Evolutionary conservation across 192 early-diverging fungal species (phyloP).

Genomic region (Coemansia furcata): DNA sequence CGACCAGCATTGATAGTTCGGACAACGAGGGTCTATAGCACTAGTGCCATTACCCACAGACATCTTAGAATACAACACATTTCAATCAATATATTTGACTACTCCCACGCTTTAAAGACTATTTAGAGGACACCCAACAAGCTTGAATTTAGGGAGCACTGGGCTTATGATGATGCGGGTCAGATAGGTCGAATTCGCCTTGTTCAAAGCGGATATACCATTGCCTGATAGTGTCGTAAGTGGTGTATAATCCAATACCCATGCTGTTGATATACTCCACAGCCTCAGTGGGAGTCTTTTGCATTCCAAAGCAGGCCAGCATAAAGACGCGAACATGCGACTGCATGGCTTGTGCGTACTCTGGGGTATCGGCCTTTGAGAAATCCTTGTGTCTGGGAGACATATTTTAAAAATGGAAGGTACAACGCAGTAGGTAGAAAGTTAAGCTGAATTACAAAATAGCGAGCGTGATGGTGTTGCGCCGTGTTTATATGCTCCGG

Average conservation of each 20-base stretch:
- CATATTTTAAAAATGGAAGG: no score
- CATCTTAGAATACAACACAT: background rate
- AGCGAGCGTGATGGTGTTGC: no score
- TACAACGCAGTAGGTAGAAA: no score
- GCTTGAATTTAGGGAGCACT: no score
- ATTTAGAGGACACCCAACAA: no score
- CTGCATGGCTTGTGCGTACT: background rate
- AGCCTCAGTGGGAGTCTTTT: background rate
- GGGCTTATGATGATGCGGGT: background rate
- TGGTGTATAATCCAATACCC: background rate
- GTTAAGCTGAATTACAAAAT: no score
- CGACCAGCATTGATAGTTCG: slow-evolving; percentile 22
- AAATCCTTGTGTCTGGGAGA: background rate
- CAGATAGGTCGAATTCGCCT: background rate
- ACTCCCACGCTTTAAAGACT: background rate
- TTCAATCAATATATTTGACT: no score
- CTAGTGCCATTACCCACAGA: slow-evolving; percentile 25
- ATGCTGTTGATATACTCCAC: background rate
- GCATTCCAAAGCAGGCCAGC: background rate
- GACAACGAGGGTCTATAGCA: slow-evolving; percentile 36
- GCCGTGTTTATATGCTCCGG: no score
- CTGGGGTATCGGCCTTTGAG: background rate
- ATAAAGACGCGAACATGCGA: background rate
- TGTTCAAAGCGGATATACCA: background rate
- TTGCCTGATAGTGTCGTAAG: background rate